Conservation (phyloP, 768 basidiomycete species). For the Dictyophora rubrovolvata region DNA sequence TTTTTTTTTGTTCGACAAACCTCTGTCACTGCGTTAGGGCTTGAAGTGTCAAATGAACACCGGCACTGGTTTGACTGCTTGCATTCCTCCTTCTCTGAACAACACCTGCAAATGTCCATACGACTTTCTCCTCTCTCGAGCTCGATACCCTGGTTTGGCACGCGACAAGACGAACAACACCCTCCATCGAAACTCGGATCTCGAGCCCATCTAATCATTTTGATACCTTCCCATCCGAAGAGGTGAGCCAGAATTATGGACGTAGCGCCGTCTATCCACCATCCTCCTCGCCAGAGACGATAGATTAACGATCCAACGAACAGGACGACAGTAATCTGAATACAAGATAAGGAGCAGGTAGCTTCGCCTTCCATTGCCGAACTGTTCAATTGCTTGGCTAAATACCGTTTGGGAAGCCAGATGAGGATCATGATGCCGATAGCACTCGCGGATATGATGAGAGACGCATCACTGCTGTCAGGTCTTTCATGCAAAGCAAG, state of each 20-base stretch:
- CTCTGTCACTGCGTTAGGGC: not conserved
- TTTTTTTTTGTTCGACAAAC: no score
- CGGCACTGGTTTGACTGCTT: conserved; percentile 1
- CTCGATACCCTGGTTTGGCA: conserved; percentile 12
- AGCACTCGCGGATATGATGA: conserved; percentile 34
- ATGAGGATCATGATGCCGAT: conserved; percentile 30
- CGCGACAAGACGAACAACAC: conserved; percentile 22
- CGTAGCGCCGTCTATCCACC: conserved; percentile 40
- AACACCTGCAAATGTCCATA: conserved; percentile 12
- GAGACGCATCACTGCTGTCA: conserved; percentile 27
- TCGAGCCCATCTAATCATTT: conserved; percentile 32
- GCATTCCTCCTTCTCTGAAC: conserved; percentile 10
- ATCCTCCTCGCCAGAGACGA: conserved; percentile 32
- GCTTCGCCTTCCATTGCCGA: conserved; percentile 36
- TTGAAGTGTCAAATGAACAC: not conserved
- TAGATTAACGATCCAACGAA: conserved; percentile 32
- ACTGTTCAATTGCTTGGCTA: conserved; percentile 34
- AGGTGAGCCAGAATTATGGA: conserved; percentile 29
- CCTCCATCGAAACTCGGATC: conserved; percentile 27
- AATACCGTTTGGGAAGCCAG: conserved; percentile 35
- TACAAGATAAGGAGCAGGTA: conserved; percentile 33
- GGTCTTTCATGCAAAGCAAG: conserved; percentile 29
- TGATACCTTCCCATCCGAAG: conserved; percentile 36
- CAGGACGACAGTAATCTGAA: conserved; percentile 33
- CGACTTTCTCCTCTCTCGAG: conserved; percentile 1